phyloP scores from a whole-genome alignment of 192 early-diverging fungal species.

The Backusella circina region DNA sequence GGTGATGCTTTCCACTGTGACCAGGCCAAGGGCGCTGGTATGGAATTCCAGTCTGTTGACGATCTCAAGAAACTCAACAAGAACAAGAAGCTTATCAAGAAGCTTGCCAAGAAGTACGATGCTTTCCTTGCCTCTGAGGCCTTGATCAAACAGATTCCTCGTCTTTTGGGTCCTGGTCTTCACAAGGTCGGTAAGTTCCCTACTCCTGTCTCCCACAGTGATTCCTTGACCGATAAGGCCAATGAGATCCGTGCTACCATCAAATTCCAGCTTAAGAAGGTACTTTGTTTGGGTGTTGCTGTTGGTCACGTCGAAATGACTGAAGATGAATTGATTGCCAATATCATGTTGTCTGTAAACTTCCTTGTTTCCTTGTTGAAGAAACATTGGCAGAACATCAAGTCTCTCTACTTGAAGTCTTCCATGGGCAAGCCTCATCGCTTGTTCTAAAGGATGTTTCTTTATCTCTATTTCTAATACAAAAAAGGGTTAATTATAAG shows the following conservation, averaged over 20 bases:
- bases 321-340: conserved; percentile 92
- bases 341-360: conserved; percentile 98
- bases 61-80: conserved; percentile 99
- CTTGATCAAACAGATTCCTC: conserved; percentile 98
- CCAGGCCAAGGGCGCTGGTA: conserved; percentile 85
- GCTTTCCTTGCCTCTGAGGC: conserved; percentile 97
- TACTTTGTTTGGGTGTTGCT: conserved; percentile 95
- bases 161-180: conserved; percentile 97
- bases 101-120: conserved; percentile 98
- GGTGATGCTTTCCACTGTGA: conserved; percentile 97
- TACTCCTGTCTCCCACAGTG: conserved; percentile 87
- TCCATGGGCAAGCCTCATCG: conserved; percentile 94
- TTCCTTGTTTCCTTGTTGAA: conserved; percentile 97
- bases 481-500: background rate
- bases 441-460: conserved; percentile 60
- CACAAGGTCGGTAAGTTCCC: conserved; percentile 99
- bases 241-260: conserved; percentile 95
- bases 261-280: conserved; percentile 99
- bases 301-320: conserved; percentile 93
- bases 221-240: conserved; percentile 83
- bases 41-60: conserved; percentile 92
- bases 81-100: conserved; percentile 99
- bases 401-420: conserved; percentile 96
- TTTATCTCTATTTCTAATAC: background rate
- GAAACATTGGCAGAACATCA: conserved; percentile 99